These are phyloP conservation scores for Fusarium annulatum DNA, from an alignment of 2,329 filamentous ascomycete genomes.

Conservation along the genomic window DNA sequence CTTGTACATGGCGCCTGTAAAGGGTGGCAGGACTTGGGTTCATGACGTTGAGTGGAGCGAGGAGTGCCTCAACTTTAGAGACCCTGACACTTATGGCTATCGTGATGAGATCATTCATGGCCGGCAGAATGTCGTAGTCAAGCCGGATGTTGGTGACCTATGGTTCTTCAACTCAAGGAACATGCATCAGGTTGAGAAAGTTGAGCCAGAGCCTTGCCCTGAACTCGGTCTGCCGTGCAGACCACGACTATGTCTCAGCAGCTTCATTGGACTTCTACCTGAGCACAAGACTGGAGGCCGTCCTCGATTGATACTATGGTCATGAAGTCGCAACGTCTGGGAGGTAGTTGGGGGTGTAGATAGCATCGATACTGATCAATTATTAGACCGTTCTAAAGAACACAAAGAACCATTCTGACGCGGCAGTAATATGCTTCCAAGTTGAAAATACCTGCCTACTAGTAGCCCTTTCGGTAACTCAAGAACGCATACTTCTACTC, in stretches of 20 bases:
- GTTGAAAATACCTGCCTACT: background rate
- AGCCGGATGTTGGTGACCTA: background rate
- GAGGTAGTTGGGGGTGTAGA: no score
- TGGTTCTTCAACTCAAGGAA: conserved; percentile 9
- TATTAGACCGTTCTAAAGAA: background rate
- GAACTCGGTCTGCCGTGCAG: background rate
- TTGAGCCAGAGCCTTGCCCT: background rate
- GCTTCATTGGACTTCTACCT: background rate
- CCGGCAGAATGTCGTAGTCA: background rate
- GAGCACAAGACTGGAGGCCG: background rate
- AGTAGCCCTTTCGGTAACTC: background rate
- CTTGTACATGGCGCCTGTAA: background rate
- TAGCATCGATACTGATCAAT: background rate
- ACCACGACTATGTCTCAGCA: background rate
- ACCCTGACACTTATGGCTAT: background rate
- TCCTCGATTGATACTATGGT: background rate
- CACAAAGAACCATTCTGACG: no score
- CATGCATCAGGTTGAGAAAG: conserved; percentile 1
- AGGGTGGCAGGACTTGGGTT: background rate
- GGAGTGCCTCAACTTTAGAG: background rate
- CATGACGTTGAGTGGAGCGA: conserved; percentile 2
- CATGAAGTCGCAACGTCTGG: background rate
- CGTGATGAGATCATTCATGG: background rate
- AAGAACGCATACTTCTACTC: no score
- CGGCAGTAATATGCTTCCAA: background rate